Percentiles rank a stretch among this genome's conserved stretches.
Conservation (phyloP, 2,329 filamentous ascomycete species). For the Colletotrichum nymphaeae region DNA sequence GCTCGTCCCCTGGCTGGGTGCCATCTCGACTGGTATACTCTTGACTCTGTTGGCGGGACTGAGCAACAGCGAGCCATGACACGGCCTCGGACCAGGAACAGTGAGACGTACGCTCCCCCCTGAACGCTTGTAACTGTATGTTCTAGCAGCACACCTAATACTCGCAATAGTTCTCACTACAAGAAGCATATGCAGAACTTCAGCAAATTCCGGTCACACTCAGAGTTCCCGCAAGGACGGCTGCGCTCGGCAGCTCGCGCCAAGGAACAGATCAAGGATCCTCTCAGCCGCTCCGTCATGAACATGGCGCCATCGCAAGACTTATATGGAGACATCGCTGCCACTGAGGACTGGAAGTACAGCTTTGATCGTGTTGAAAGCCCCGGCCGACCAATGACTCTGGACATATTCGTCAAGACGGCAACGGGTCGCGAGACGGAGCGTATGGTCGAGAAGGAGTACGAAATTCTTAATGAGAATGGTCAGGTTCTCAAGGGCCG, state of each 20-base stretch:
- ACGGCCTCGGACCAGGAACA: constrained; percentile 46
- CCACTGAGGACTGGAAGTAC: constrained; percentile 53
- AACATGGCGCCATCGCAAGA: constrained; percentile 43
- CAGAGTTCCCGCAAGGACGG: constrained; percentile 41
- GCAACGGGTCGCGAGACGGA: constrained; percentile 51
- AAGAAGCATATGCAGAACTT: constrained; percentile 47
- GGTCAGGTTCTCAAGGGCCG: constrained; percentile 56
- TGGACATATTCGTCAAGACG: constrained; percentile 52
- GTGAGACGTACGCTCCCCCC: constrained; percentile 46
- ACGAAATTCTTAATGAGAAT: constrained; percentile 58
- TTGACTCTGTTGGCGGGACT: constrained; percentile 38
- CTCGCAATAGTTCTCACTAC: constrained; percentile 18
- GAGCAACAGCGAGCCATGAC: constrained; percentile 47
- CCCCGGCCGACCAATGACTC: constrained; percentile 51
- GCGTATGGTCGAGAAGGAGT: constrained; percentile 59
- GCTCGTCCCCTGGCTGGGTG: constrained; percentile 45
- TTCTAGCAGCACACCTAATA: not conserved
- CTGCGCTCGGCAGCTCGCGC: constrained; percentile 48
- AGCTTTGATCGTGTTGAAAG: constrained; percentile 54
- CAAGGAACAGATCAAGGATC: constrained; percentile 49
- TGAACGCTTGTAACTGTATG: not conserved
- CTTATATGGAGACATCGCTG: constrained; percentile 12
- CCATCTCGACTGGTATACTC: constrained; percentile 30
- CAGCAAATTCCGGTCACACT: constrained; percentile 47
- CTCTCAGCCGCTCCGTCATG: constrained; percentile 48